Evolutionary conservation across 2,329 filamentous ascomycete genomes (phyloP).

Genomic region (Diaporthe humulicola): DNA sequence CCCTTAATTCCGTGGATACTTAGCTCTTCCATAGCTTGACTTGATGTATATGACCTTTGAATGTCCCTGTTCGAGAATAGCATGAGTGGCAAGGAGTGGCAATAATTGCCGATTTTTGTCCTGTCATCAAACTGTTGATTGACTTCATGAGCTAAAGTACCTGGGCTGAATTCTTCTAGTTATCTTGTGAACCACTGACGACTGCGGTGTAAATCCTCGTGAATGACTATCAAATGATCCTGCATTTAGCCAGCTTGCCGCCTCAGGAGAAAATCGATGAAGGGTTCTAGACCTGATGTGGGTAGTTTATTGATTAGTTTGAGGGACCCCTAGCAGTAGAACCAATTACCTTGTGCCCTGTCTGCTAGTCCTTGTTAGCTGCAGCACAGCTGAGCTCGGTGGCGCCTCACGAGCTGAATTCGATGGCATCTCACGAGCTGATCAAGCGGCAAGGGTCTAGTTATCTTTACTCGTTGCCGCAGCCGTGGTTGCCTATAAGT

Average conservation of each 20-base stretch:
- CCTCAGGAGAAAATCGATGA: background rate
- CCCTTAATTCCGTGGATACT: too few relatives aligned
- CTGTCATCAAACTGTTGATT: too few relatives aligned
- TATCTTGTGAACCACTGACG: too few relatives aligned
- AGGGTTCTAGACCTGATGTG: background rate
- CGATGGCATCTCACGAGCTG: background rate
- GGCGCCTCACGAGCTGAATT: background rate
- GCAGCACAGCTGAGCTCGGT: background rate
- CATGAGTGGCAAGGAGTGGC: too few relatives aligned
- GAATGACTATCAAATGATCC: background rate
- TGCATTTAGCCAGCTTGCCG: background rate
- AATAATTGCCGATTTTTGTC: too few relatives aligned
- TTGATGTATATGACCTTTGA: too few relatives aligned
- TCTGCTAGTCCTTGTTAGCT: background rate
- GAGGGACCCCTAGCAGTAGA: background rate
- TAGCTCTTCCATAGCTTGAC: too few relatives aligned
- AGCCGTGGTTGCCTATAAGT: background rate
- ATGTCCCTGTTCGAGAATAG: too few relatives aligned
- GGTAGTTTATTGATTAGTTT: background rate
- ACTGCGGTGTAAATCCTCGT: background rate
- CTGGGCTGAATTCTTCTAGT: too few relatives aligned
- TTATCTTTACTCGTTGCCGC: background rate
- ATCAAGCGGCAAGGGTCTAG: background rate
- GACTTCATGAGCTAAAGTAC: too few relatives aligned
- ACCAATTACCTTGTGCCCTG: background rate